Evolutionary conservation across 306 rosid species (phyloP).

Genomic region (Fragaria ananassa): DNA sequence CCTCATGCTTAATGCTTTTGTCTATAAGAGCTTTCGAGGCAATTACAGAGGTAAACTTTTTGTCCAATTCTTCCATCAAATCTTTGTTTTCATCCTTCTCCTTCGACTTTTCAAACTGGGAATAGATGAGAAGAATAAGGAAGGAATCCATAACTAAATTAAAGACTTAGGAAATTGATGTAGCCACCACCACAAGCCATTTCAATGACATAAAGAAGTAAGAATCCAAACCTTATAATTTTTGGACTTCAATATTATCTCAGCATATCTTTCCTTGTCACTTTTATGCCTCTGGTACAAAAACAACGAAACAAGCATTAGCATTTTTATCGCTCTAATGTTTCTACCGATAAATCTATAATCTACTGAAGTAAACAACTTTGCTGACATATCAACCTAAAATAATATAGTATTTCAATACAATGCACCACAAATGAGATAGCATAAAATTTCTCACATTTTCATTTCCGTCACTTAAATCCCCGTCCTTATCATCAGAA

Average conservation of each 20-base stretch:
- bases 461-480: conserved; percentile 44
- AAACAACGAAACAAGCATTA: conserved; percentile 16
- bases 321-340: not conserved
- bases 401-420: not conserved
- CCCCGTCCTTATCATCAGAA: conserved; percentile 23
- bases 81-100: conserved; percentile 78
- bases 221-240: conserved; percentile 54
- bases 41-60: conserved; percentile 51
- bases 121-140: conserved; percentile 23
- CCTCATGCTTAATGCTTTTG: conserved; percentile 41
- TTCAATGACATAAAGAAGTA: conserved; percentile 5
- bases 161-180: conserved; percentile 8
- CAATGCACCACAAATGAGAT: conserved; percentile 8
- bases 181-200: not conserved
- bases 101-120: conserved; percentile 83
- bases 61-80: conserved; percentile 73
- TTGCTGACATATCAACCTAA: not conserved
- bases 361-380: not conserved
- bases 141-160: conserved; percentile 10
- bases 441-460: conserved; percentile 43
- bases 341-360: not conserved
- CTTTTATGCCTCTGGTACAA: conserved; percentile 66
- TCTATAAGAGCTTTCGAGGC: conserved; percentile 34
- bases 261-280: conserved; percentile 63
- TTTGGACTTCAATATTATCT: conserved; percentile 79